Base-by-base conservation (phyloP, 2,329 filamentous ascomycete species). In the Escovopsis sp. region DNA sequence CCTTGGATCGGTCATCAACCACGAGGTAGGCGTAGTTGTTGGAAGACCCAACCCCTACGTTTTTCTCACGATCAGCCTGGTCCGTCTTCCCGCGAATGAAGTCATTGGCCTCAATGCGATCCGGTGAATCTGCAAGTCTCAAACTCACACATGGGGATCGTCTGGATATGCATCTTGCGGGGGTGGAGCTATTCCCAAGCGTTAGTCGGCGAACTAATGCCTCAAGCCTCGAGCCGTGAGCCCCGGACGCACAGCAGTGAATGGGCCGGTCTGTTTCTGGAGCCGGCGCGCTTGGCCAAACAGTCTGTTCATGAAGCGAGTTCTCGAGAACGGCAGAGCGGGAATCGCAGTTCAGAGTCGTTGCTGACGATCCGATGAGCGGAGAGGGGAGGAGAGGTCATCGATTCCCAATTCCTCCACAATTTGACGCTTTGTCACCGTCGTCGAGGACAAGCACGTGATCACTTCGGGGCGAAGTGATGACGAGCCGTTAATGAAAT, bases 1-100 rank as follows among this genome's bases (percentile, higher is more conserved):
- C 83, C 58, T 82, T 80, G 51, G 81, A 81, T 58, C 81, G 81
- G 54, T 89, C 75, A 53, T 87, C 82, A 45, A 84, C 67, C 36
- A 91, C 77, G 30, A 91, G 71, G 58, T 91, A 91, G 54, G 84
- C 82, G 63, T 89, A 91, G 67, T 91, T 91, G 63, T 91, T 80
- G 56, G 77, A 72, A 55, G 62, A 79, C 41, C 83, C 84, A 65
- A 75, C 78, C 82, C 83, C 83, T 88, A 43, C 27, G 16, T n/a
- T 16, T 7, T 46, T 36, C 24, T 41, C 29, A 13, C 2, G n/a
- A 13, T 39, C 12, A 30, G n/a, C 8, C 20, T 14, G 10, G 20
- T 13, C 29, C n/a, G 20, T 13, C 29, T 4, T 29, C 13, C 20
- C 20, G n/a, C n/a, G n/a, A n/a, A n/a, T n/a, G n/a, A n/a, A n/a